Evolutionary conservation across 106 monocot genomes (phyloP).

Genomic region (Acorus calamus): DNA sequence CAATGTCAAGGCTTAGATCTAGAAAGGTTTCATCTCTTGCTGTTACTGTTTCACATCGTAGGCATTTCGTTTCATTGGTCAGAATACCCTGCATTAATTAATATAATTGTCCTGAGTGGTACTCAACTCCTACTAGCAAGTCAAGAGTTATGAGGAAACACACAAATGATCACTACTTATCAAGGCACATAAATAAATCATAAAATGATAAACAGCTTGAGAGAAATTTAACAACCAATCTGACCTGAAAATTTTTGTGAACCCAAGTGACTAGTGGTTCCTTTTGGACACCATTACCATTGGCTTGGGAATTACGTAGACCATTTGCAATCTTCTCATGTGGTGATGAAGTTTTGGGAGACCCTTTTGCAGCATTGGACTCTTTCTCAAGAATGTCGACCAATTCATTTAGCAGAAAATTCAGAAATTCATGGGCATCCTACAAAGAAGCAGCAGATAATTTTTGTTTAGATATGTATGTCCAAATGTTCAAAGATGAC

Average conservation of each 20-base stretch:
- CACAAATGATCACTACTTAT: neutral
- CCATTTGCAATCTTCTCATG: constrained; percentile 30
- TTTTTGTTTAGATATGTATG: constrained; percentile 1
- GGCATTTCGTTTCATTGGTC: constrained; percentile 51
- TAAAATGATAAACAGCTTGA: neutral
- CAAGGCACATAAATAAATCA: neutral
- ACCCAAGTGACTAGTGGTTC: constrained; percentile 24
- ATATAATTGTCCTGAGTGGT: no score
- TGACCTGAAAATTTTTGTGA: constrained; percentile 29
- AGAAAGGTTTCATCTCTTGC: constrained; percentile 55
- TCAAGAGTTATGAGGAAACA: no score
- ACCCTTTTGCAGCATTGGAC: constrained; percentile 13
- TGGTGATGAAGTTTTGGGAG: constrained; percentile 15
- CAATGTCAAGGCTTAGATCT: constrained; percentile 53
- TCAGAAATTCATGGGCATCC: constrained; percentile 60
- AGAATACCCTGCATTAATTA: constrained; percentile 28
- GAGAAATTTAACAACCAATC: neutral
- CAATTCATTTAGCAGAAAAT: constrained; percentile 42
- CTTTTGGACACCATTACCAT: constrained; percentile 32
- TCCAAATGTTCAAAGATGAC: no score
- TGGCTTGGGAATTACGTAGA: constrained; percentile 11
- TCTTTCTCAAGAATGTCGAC: constrained; percentile 51
- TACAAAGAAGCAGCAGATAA: constrained; percentile 5
- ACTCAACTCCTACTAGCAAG: no score
- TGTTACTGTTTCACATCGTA: constrained; percentile 53